A percentile compares a stretch with the other conserved stretches of the same genome.
These are phyloP conservation scores for Lasiodiplodia hormozganensis DNA, from an alignment of 2,329 filamentous ascomycete species.

Conservation along the genomic window DNA sequence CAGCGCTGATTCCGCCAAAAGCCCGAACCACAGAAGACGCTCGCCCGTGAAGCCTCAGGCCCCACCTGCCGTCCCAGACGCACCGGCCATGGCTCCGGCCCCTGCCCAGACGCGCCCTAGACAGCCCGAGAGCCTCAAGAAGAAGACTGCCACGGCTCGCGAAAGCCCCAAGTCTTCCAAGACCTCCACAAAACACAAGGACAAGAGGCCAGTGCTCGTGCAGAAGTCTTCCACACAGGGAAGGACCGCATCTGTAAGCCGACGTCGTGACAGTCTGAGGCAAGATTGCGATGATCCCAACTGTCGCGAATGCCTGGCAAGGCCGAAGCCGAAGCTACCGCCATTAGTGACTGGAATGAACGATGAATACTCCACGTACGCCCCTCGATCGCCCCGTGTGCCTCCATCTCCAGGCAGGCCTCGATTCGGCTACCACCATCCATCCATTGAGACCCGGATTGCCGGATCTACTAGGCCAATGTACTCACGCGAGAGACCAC, in stretches of 20 bases:
- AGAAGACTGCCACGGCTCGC: slow-evolving; percentile 1
- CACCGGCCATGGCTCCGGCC: not conserved
- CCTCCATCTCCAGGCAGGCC: slow-evolving; percentile 36
- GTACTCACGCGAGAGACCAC: slow-evolving; percentile 37
- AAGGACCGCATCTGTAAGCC: not conserved
- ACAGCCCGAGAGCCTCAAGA: slow-evolving; percentile 3
- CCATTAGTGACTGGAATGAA: slow-evolving; percentile 41
- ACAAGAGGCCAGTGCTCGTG: slow-evolving; percentile 16
- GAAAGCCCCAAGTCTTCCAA: slow-evolving; percentile 20
- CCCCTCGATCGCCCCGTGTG: slow-evolving; percentile 39
- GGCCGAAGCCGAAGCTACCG: not conserved
- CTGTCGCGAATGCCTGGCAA: slow-evolving; percentile 10
- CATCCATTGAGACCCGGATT: slow-evolving; percentile 40
- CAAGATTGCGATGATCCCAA: slow-evolving; percentile 8
- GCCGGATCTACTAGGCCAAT: slow-evolving; percentile 35
- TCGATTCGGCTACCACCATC: slow-evolving; percentile 36
- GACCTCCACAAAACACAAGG: slow-evolving; percentile 8
- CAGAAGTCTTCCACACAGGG: slow-evolving; percentile 1
- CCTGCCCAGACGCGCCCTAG: slow-evolving; percentile 3
- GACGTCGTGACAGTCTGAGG: slow-evolving; percentile 16
- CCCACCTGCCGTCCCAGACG: slow-evolving; percentile 3
- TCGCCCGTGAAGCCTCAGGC: slow-evolving; percentile 19
- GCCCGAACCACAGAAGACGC: slow-evolving; percentile 35
- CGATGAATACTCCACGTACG: slow-evolving; percentile 36
- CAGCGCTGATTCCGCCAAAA: slow-evolving; percentile 59